Conservation (phyloP, 1,284 basidiomycete genomes). For the Phylloboletellus chloephorus region DNA sequence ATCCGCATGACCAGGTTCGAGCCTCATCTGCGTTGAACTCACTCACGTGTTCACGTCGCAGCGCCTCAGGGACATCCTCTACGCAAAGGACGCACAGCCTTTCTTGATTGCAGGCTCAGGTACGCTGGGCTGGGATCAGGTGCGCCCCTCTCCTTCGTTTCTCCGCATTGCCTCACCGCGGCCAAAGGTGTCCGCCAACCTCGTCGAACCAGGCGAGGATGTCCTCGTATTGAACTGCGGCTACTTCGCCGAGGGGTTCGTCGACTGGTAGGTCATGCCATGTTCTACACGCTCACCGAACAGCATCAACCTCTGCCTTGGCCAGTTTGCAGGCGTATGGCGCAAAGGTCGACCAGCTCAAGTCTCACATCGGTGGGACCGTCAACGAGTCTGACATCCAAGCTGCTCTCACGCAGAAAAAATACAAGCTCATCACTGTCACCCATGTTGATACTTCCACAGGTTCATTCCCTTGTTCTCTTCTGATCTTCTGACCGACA, state of each 20-base stretch:
- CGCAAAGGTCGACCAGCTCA: constrained; percentile 83
- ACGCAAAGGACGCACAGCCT: constrained; percentile 74
- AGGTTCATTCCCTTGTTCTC: constrained; percentile 37
- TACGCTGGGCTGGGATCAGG: constrained; percentile 93
- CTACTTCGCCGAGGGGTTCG: constrained; percentile 86
- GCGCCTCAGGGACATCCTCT: constrained; percentile 60
- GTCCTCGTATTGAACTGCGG: constrained; percentile 80
- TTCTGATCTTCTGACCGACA: background rate
- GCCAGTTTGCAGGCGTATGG: constrained; percentile 82
- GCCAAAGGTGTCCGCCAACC: constrained; percentile 69
- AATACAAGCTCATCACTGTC: constrained; percentile 88
- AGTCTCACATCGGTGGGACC: constrained; percentile 76
- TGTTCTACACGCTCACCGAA: background rate
- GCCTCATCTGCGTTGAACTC: background rate
- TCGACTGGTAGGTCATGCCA: constrained; percentile 58
- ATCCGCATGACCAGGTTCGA: constrained; percentile 75
- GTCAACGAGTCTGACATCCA: constrained; percentile 64
- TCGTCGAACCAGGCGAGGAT: constrained; percentile 77
- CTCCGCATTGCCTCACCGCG: background rate
- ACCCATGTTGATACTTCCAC: constrained; percentile 96
- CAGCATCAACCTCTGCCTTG: constrained; percentile 1
- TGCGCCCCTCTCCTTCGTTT: constrained; percentile 18
- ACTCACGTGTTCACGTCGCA: constrained; percentile 1
- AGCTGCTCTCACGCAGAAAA: constrained; percentile 72
- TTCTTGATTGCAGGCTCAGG: constrained; percentile 91